phyloP scores from a whole-genome alignment of 306 rosid genomes.

The Datisca glomerata region DNA sequence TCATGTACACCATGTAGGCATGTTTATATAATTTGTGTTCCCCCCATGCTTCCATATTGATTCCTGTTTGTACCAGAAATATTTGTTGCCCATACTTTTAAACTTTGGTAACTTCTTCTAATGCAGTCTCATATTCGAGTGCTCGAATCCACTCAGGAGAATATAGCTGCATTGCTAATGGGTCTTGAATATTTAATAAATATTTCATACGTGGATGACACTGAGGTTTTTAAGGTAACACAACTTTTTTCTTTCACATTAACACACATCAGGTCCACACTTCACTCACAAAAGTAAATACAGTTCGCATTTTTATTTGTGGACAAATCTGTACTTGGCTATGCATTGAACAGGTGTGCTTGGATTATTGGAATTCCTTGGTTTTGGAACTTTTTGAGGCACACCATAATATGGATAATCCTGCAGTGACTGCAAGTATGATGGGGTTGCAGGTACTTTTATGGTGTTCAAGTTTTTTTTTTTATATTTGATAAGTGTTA shows the following conservation, averaged over 20 bases:
- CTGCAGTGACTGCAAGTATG: slow-evolving; percentile 41
- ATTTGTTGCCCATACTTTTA: neutral
- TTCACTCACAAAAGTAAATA: neutral
- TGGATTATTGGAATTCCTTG: slow-evolving; percentile 93
- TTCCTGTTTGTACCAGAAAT: too few relatives aligned
- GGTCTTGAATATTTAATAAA: slow-evolving; percentile 93
- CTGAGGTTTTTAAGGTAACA: slow-evolving; percentile 97
- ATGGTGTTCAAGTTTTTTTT: neutral
- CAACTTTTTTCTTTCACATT: too few relatives aligned
- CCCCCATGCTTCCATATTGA: too few relatives aligned
- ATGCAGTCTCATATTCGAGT: slow-evolving; percentile 73
- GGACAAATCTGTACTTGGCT: slow-evolving; percentile 4
- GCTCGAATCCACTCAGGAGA: slow-evolving; percentile 70
- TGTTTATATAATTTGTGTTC: too few relatives aligned
- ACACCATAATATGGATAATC: slow-evolving; percentile 34
- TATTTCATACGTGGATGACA: slow-evolving; percentile 94
- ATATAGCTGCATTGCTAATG: slow-evolving; percentile 50
- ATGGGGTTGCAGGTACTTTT: slow-evolving; percentile 48
- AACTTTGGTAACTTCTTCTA: slow-evolving; percentile 2
- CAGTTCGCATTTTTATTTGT: neutral
- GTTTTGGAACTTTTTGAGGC: slow-evolving; percentile 65
- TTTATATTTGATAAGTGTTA: neutral
- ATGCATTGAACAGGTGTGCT: slow-evolving; percentile 59
- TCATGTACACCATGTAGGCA: too few relatives aligned
- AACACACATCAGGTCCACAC: neutral